Percentiles rank a stretch among this genome's conserved stretches.
Evolutionary conservation across 192 early-diverging fungal genomes (phyloP).

Genomic region (Helicostylum pulchrum): DNA sequence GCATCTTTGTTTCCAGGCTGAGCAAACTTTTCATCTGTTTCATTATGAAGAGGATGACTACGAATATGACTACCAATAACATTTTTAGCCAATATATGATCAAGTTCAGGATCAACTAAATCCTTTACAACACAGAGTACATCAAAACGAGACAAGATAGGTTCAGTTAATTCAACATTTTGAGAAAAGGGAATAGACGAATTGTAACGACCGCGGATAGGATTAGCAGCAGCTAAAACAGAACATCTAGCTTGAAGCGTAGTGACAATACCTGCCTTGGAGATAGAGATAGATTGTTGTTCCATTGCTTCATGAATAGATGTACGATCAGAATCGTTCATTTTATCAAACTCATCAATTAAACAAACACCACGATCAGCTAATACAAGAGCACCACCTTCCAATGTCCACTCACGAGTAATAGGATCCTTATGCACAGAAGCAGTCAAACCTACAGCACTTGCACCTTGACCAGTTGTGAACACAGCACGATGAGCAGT

Average conservation of each 20-base stretch:
- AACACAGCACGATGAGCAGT: slow-evolving; percentile 84
- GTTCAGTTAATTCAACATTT: slow-evolving; percentile 98
- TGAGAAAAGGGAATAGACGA: slow-evolving; percentile 90
- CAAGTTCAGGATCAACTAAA: slow-evolving; percentile 83
- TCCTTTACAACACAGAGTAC: slow-evolving; percentile 95
- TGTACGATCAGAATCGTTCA: slow-evolving; percentile 88
- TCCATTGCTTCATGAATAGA: slow-evolving; percentile 96
- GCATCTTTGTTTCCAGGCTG: slow-evolving; percentile 40
- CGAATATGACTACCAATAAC: slow-evolving; percentile 91
- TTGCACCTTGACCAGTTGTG: slow-evolving; percentile 84
- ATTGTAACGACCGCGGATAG: slow-evolving; percentile 82
- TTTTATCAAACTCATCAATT: slow-evolving; percentile 91
- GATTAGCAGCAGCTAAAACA: slow-evolving; percentile 80
- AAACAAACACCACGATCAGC: slow-evolving; percentile 86
- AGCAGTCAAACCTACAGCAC: slow-evolving; percentile 81
- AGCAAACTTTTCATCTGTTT: slow-evolving; percentile 36
- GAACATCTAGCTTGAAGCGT: slow-evolving; percentile 83
- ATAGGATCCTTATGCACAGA: slow-evolving; percentile 82
- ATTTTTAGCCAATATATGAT: slow-evolving; percentile 89
- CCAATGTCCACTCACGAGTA: slow-evolving; percentile 85
- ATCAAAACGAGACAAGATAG: slow-evolving; percentile 98
- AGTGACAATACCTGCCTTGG: slow-evolving; percentile 86
- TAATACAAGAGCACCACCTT: slow-evolving; percentile 84
- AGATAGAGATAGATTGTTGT: slow-evolving; percentile 85
- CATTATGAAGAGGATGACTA: slow-evolving; percentile 72